Percentiles rank a stretch among this genome's conserved stretches.
Conservation (phyloP, 805 yeast genomes). For the Priceomyces carsonii region DNA sequence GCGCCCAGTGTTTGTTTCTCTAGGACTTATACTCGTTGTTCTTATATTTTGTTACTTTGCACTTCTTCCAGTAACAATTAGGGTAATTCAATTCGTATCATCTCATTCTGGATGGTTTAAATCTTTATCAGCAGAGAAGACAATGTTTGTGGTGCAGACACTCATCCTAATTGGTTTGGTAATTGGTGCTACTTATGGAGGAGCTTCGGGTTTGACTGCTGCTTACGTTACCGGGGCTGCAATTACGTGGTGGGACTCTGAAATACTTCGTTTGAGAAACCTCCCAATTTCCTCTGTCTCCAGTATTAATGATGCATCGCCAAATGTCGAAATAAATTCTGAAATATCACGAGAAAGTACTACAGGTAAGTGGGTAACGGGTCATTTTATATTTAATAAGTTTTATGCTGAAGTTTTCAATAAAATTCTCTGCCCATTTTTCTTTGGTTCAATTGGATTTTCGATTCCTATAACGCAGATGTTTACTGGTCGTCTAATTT, state of each 20-base stretch:
- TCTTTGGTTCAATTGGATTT: slow-evolving; percentile 13
- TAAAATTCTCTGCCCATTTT: slow-evolving; percentile 9
- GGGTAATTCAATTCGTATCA: neutral
- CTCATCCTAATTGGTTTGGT: slow-evolving; percentile 2
- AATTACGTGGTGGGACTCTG: slow-evolving; percentile 6
- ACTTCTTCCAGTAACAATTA: slow-evolving; percentile 1
- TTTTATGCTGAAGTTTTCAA: slow-evolving; percentile 2
- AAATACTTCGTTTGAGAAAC: neutral
- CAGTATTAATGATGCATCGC: too few relatives aligned
- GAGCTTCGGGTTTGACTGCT: slow-evolving; percentile 7
- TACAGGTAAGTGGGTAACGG: neutral
- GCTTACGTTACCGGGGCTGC: slow-evolving; percentile 6
- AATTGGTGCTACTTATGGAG: slow-evolving; percentile 6
- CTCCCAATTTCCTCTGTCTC: too few relatives aligned
- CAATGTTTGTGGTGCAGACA: slow-evolving; percentile 4
- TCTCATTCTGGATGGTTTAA: neutral
- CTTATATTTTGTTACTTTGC: neutral
- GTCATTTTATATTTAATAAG: slow-evolving; percentile 1
- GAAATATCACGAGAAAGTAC: neutral
- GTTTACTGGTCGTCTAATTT: slow-evolving; percentile 11
- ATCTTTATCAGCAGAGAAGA: too few relatives aligned
- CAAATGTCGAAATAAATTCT: neutral
- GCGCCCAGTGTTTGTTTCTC: slow-evolving; percentile 7
- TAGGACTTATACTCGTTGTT: slow-evolving; percentile 3
- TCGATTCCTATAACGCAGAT: slow-evolving; percentile 12